A percentile compares a stretch with the other conserved stretches of the same genome.
Evolutionary conservation across 2,329 filamentous ascomycete genomes (phyloP).

Genomic region (Canariomyces notabilis): DNA sequence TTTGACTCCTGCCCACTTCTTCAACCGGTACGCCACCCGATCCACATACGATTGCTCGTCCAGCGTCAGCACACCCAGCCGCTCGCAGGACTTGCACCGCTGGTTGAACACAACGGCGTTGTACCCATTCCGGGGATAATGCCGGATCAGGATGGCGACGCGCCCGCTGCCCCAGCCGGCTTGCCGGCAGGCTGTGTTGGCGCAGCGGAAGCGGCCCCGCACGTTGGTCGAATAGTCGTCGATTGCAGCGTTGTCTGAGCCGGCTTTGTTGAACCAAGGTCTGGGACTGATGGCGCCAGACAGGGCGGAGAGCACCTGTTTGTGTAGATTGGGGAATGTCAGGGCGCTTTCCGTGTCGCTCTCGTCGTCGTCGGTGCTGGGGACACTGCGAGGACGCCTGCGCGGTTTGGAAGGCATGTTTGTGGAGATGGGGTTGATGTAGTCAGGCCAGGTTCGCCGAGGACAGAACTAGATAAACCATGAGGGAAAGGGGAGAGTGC

Average conservation of each 20-base stretch:
- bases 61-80: conserved; percentile 25
- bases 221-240: conserved; percentile 27
- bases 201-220: conserved; percentile 33
- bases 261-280: conserved; percentile 27
- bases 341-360: not conserved
- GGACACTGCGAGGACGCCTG: not conserved
- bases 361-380: too few relatives aligned
- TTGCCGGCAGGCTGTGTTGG: conserved; percentile 17
- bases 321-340: not conserved
- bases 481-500: too few relatives aligned
- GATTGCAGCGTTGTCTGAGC: conserved; percentile 12
- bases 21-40: conserved; percentile 33
- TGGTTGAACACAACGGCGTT: conserved; percentile 36
- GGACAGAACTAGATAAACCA: too few relatives aligned
- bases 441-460: too few relatives aligned
- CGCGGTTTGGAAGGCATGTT: too few relatives aligned
- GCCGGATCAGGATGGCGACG: conserved; percentile 33
- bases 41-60: conserved; percentile 32
- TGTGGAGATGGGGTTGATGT: too few relatives aligned
- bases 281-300: conserved; percentile 4
- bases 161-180: conserved; percentile 29
- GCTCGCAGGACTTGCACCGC: conserved; percentile 19
- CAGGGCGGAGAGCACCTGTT: not conserved
- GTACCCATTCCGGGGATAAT: conserved; percentile 29
- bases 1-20: conserved; percentile 28